Evolutionary conservation across 2,329 filamentous ascomycete species (phyloP).

Genomic region (Penicillium sp.): DNA sequence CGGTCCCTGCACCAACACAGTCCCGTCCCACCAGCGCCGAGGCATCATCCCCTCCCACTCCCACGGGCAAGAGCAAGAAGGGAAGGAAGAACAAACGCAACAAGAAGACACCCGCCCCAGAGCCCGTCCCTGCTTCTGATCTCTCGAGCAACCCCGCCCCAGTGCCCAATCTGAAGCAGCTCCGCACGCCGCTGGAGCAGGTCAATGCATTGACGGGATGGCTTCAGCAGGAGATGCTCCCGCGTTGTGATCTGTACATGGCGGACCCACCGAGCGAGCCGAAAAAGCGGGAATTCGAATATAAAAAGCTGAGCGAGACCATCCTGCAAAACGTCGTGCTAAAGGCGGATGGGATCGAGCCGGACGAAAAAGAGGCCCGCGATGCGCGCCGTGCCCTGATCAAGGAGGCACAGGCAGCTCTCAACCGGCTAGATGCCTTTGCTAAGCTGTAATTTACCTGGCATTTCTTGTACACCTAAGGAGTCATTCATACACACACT

Average conservation of each 20-base stretch:
- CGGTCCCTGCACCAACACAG: slow-evolving; percentile 1
- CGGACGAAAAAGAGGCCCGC: slow-evolving; percentile 63
- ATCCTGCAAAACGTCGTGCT: slow-evolving; percentile 47
- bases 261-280: slow-evolving; percentile 41
- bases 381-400: slow-evolving; percentile 51
- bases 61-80: slow-evolving; percentile 22
- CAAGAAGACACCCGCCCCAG: slow-evolving; percentile 13
- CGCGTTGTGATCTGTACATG: slow-evolving; percentile 42
- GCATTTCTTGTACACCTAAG: background rate
- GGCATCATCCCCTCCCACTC: slow-evolving; percentile 17
- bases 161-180: slow-evolving; percentile 37
- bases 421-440: slow-evolving; percentile 41
- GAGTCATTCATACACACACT: background rate
- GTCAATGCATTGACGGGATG: slow-evolving; percentile 40
- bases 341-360: slow-evolving; percentile 71
- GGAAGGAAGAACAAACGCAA: slow-evolving; percentile 31
- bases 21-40: slow-evolving; percentile 22
- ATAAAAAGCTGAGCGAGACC: slow-evolving; percentile 47
- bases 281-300: slow-evolving; percentile 45
- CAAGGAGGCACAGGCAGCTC: slow-evolving; percentile 43
- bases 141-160: slow-evolving; percentile 27
- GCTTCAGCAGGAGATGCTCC: slow-evolving; percentile 40
- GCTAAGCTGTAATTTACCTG: slow-evolving; percentile 16
- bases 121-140: slow-evolving; percentile 16
- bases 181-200: slow-evolving; percentile 40